phyloP scores from a whole-genome alignment of 2,329 filamentous ascomycete genomes.

The Dichotomopilus funicola region DNA sequence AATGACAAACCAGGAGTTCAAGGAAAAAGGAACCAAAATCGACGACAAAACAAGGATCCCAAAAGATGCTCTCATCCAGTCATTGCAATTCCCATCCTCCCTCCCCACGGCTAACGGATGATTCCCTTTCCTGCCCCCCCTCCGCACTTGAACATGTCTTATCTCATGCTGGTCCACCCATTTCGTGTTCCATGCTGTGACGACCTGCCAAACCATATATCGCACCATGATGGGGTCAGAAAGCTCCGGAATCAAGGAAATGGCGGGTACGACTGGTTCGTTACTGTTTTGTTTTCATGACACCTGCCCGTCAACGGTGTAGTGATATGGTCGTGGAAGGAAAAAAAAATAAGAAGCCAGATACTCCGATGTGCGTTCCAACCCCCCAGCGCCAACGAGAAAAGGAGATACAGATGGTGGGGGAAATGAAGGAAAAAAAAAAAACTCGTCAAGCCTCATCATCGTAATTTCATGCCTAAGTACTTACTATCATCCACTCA shows the following conservation, averaged over 20 bases:
- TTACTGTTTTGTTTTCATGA: constrained; percentile 18
- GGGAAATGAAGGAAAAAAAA: not conserved
- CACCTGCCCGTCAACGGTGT: constrained; percentile 16
- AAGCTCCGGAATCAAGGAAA: not conserved
- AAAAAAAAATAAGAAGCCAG: constrained; percentile 4
- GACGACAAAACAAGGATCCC: constrained; percentile 6
- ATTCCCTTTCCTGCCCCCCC: too few species aligned
- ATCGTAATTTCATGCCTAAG: constrained; percentile 3
- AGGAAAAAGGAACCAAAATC: constrained; percentile 3
- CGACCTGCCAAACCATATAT: not conserved
- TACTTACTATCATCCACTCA: constrained; percentile 5
- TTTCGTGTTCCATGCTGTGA: constrained; percentile 10
- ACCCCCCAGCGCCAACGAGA: too few species aligned
- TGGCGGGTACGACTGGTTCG: constrained; percentile 19
- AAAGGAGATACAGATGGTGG: not conserved
- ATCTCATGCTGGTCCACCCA: constrained; percentile 1
- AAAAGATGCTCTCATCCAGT: constrained; percentile 10
- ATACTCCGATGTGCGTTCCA: not conserved
- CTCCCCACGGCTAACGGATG: not conserved
- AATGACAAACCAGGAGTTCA: not conserved
- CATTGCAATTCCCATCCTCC: constrained; percentile 5
- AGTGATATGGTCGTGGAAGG: constrained; percentile 11
- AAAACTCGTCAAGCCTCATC: constrained; percentile 1
- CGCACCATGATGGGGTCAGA: constrained; percentile 5
- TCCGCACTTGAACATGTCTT: too few species aligned